Evolutionary conservation across 192 early-diverging fungal species (phyloP).

Genomic region (Coemansia brasiliensis): DNA sequence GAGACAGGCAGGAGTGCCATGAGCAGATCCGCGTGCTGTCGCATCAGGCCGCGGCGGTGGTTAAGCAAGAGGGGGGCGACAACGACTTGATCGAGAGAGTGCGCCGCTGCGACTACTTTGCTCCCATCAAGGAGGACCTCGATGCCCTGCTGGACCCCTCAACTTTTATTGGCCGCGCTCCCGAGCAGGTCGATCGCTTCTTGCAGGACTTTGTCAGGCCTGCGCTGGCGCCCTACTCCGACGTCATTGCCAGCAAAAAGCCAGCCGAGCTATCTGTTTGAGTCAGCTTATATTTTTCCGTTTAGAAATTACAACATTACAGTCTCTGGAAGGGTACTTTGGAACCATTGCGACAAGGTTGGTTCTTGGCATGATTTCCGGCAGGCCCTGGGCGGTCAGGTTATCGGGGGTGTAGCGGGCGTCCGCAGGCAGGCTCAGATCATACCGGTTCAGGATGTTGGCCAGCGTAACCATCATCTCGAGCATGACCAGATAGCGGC

Average conservation of each 20-base stretch:
- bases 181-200: constrained; percentile 89
- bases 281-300: not conserved
- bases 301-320: constrained; percentile 24
- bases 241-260: constrained; percentile 56
- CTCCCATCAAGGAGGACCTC: constrained; percentile 77
- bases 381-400: constrained; percentile 13
- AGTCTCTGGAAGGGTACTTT: constrained; percentile 33
- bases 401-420: constrained; percentile 23
- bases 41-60: constrained; percentile 87
- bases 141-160: constrained; percentile 78
- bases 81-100: constrained; percentile 96
- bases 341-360: constrained; percentile 38
- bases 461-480: constrained; percentile 39
- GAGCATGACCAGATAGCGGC: constrained; percentile 36
- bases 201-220: constrained; percentile 76
- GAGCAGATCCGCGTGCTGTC: constrained; percentile 95
- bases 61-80: constrained; percentile 89
- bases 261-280: constrained; percentile 49
- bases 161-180: constrained; percentile 93
- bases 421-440: constrained; percentile 26
- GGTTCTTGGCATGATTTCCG: constrained; percentile 34
- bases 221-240: constrained; percentile 76
- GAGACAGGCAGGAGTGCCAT: constrained; percentile 93
- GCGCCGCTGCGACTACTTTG: constrained; percentile 79
- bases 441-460: constrained; percentile 46